phyloP scores from a whole-genome alignment of 257 asterid species.

The Hygrophila difformis region DNA sequence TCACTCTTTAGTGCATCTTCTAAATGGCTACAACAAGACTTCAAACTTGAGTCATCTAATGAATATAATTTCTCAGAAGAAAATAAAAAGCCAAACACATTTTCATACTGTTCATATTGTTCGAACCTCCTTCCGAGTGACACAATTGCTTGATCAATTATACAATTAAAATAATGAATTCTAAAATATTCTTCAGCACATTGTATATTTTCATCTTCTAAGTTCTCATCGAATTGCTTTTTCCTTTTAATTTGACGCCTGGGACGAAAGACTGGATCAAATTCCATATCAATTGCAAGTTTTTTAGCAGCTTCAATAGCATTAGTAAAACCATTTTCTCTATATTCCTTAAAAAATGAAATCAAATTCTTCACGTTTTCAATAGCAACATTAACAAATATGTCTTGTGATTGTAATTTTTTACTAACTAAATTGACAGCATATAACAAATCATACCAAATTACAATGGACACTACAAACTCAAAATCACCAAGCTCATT shows the following conservation, averaged over 20 bases:
- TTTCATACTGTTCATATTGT: not conserved
- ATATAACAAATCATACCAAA: constrained; percentile 13
- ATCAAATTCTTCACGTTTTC: not conserved
- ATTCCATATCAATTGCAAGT: not conserved
- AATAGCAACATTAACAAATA: constrained; percentile 6
- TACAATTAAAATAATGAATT: not conserved
- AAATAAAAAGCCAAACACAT: constrained; percentile 3
- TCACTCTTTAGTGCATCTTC: not conserved
- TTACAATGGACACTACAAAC: not conserved
- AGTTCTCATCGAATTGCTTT: too few species aligned
- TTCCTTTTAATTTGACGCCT: too few species aligned
- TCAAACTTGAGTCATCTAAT: not conserved
- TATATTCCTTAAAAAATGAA: constrained; percentile 5
- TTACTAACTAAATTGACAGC: constrained; percentile 7
- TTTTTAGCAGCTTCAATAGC: not conserved
- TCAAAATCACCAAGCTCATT: constrained; percentile 8
- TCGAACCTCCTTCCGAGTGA: not conserved
- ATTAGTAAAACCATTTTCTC: not conserved
- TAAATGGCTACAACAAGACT: not conserved
- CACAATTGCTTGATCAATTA: not conserved
- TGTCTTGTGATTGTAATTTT: constrained; percentile 4
- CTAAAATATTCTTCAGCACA: not conserved
- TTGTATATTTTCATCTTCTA: too few species aligned
- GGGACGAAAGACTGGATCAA: not conserved
- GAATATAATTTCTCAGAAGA: not conserved